phyloP scores from a whole-genome alignment of 2,329 filamentous ascomycete species.

The Ascocoryne sarcoides region DNA sequence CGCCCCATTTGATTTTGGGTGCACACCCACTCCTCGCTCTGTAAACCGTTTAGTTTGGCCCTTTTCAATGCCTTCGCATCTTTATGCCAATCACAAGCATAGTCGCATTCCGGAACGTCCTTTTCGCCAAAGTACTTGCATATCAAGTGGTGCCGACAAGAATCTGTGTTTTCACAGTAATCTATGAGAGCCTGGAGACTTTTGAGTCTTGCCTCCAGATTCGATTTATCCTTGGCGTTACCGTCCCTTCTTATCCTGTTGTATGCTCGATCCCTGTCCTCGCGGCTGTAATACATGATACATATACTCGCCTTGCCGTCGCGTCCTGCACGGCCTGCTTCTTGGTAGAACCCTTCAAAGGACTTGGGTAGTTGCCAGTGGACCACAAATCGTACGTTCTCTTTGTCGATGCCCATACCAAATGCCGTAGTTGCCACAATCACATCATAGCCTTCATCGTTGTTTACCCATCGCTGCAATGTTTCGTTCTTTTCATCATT shows the following conservation, averaged over 20 bases:
- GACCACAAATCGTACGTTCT: constrained; percentile 86
- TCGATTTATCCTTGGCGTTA: constrained; percentile 31
- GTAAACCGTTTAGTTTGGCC: constrained; percentile 47
- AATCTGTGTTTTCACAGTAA: constrained; percentile 70
- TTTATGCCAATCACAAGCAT: constrained; percentile 73
- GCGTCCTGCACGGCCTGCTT: constrained; percentile 82
- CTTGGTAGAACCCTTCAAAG: constrained; percentile 94
- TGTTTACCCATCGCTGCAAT: constrained; percentile 61
- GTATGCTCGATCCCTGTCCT: constrained; percentile 70
- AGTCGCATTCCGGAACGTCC: constrained; percentile 52
- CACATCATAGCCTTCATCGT: constrained; percentile 71
- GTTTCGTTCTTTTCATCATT: constrained; percentile 63
- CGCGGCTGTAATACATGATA: constrained; percentile 82
- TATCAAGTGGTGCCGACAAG: constrained; percentile 69
- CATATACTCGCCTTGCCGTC: constrained; percentile 83
- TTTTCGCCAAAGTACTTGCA: constrained; percentile 69
- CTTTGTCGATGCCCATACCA: constrained; percentile 96
- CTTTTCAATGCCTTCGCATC: constrained; percentile 49
- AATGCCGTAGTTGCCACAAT: constrained; percentile 95
- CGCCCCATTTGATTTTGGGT: constrained; percentile 51
- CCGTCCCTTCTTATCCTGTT: constrained; percentile 41
- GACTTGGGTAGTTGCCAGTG: constrained; percentile 93
- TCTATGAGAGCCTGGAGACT: constrained; percentile 61
- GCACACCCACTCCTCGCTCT: constrained; percentile 53
- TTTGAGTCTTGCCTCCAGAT: constrained; percentile 44